Conservation (phyloP, 768 basidiomycete genomes). For the Trichaptum fuscoviolaceum region DNA sequence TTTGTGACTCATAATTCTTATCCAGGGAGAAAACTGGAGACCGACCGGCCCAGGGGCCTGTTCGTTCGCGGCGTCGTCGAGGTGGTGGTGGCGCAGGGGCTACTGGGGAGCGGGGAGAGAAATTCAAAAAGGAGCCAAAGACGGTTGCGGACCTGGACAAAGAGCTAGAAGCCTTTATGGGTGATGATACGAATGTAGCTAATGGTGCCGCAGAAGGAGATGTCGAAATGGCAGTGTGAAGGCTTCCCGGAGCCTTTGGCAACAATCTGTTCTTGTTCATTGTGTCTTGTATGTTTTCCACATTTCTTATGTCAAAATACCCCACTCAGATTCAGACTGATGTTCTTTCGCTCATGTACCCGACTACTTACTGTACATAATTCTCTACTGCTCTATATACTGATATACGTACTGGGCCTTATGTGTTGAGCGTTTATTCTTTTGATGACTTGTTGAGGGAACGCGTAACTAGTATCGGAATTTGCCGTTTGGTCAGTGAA, state of each 20-base stretch:
- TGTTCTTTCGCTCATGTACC: neutral
- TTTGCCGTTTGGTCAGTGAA: neutral
- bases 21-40: neutral
- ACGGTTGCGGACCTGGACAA: slow-evolving; percentile 82
- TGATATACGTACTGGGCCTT: neutral
- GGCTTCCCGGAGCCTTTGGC: neutral
- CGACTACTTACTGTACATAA: neutral
- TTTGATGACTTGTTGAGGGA: neutral
- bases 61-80: slow-evolving; percentile 30
- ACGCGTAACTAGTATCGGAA: neutral
- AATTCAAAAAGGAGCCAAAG: slow-evolving; percentile 45
- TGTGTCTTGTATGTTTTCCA: neutral
- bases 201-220: slow-evolving; percentile 29
- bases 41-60: slow-evolving; percentile 17
- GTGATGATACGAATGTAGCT: slow-evolving; percentile 34
- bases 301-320: neutral
- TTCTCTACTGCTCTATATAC: neutral
- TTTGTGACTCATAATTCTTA: neutral
- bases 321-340: neutral
- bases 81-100: slow-evolving; percentile 9
- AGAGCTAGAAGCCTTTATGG: slow-evolving; percentile 86
- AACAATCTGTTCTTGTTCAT: neutral
- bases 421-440: neutral
- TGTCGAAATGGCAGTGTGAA: slow-evolving; percentile 47
- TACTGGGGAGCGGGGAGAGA: slow-evolving; percentile 13